Conservation (phyloP, 1,284 basidiomycete species). For the Neotropicomus parvogracilis region DNA sequence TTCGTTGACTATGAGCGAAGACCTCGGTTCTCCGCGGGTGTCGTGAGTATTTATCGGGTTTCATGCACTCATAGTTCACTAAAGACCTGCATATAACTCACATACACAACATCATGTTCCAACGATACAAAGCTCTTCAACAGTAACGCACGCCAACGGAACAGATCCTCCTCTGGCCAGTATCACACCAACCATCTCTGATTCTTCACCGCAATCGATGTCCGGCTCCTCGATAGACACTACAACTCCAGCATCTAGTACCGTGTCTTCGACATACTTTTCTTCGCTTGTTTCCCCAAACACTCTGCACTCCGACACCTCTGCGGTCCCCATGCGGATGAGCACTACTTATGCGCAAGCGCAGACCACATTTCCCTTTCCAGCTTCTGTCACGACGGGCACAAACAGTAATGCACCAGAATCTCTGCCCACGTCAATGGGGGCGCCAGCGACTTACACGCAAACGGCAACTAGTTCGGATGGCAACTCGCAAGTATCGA, state of each 20-base stretch:
- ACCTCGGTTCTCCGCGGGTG: neutral
- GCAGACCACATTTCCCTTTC: constrained; percentile 42
- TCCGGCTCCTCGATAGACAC: neutral
- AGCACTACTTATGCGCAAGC: constrained; percentile 21
- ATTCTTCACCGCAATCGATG: neutral
- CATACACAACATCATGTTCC: neutral
- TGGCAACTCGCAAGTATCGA: constrained; percentile 20
- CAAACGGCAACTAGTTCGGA: constrained; percentile 32
- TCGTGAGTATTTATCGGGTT: constrained; percentile 3
- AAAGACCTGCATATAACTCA: neutral
- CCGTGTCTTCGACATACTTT: neutral
- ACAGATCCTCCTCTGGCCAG: neutral
- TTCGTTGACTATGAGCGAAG: neutral
- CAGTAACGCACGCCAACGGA: neutral
- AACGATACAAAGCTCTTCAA: neutral
- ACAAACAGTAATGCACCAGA: constrained; percentile 38
- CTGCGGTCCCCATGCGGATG: constrained; percentile 2
- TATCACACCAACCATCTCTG: neutral
- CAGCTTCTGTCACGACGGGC: constrained; percentile 31
- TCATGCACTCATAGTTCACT: neutral
- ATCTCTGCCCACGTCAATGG: constrained; percentile 44
- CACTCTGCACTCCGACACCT: neutral
- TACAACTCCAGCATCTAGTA: neutral
- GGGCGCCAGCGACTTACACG: constrained; percentile 43
- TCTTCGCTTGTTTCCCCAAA: neutral